A percentile compares a stretch with the other conserved stretches of the same genome.
These are phyloP conservation scores for Symbiotaphrina buchneri DNA, from an alignment of 495 filamentous ascomycete genomes.

Conservation along the genomic window DNA sequence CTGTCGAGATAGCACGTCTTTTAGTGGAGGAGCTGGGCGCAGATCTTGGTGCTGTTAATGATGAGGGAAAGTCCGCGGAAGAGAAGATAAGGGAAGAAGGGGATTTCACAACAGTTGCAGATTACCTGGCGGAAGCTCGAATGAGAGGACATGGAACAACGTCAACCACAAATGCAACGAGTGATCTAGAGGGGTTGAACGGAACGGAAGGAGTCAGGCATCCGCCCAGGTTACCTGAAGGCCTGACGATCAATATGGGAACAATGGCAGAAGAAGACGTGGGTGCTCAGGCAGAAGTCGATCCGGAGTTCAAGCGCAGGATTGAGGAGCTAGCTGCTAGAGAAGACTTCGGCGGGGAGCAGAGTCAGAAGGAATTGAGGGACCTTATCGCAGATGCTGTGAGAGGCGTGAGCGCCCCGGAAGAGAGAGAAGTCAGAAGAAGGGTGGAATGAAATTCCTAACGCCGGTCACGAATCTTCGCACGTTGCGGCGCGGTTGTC, in stretches of 20 bases:
- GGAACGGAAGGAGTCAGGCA: background rate
- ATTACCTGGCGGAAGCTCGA: slow-evolving; percentile 5
- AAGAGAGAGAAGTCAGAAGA: too few species aligned
- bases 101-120: slow-evolving; percentile 8
- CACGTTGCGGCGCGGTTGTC: too few species aligned
- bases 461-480: too few species aligned
- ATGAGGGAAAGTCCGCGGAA: slow-evolving; percentile 34
- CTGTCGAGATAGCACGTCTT: slow-evolving; percentile 45
- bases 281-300: slow-evolving; percentile 13
- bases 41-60: slow-evolving; percentile 33
- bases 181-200: background rate
- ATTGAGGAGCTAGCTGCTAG: slow-evolving; percentile 20
- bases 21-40: slow-evolving; percentile 65
- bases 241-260: background rate
- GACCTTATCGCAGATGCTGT: slow-evolving; percentile 18
- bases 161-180: background rate
- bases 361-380: slow-evolving; percentile 16
- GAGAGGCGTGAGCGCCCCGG: too few species aligned
- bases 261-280: slow-evolving; percentile 10
- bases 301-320: slow-evolving; percentile 18
- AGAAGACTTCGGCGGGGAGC: slow-evolving; percentile 17
- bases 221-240: background rate
- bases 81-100: slow-evolving; percentile 22
- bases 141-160: slow-evolving; percentile 1
- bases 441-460: too few species aligned